Evolutionary conservation across 768 basidiomycete species (phyloP).

Genomic region (Russula lepida): DNA sequence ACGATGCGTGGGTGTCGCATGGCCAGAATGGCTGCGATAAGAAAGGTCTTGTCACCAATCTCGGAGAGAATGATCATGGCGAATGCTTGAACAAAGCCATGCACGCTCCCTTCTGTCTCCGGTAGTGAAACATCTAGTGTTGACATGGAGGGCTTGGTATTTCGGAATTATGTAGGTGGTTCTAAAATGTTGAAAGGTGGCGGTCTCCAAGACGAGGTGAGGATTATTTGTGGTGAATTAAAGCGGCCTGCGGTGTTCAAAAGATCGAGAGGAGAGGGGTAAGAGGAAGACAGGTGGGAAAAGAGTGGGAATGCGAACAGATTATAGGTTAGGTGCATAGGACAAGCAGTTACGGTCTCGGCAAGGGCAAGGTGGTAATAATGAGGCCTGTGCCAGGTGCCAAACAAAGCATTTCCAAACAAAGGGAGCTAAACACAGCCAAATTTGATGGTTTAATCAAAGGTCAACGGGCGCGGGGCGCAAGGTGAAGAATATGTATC

Average conservation of each 20-base stretch:
- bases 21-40: constrained; percentile 83
- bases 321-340: constrained; percentile 4
- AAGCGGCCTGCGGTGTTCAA: not conserved
- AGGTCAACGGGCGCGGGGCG: too few species aligned
- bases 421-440: too few species aligned
- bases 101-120: constrained; percentile 27
- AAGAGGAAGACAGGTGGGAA: not conserved
- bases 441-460: too few species aligned
- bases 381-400: too few species aligned
- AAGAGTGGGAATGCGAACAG: not conserved
- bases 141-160: too few species aligned
- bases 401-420: too few species aligned
- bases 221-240: not conserved
- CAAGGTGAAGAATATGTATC: too few species aligned
- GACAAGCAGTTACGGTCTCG: not conserved
- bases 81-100: constrained; percentile 72
- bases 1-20: constrained; percentile 83
- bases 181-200: not conserved
- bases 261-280: not conserved
- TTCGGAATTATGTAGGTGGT: not conserved
- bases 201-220: not conserved
- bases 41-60: constrained; percentile 93
- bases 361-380: too few species aligned
- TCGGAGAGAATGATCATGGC: constrained; percentile 88
- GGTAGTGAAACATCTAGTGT: not conserved